These are phyloP conservation scores for Pelomyxa schiedti DNA, from an alignment of 78 protist genomes.

Conservation along the genomic window DNA sequence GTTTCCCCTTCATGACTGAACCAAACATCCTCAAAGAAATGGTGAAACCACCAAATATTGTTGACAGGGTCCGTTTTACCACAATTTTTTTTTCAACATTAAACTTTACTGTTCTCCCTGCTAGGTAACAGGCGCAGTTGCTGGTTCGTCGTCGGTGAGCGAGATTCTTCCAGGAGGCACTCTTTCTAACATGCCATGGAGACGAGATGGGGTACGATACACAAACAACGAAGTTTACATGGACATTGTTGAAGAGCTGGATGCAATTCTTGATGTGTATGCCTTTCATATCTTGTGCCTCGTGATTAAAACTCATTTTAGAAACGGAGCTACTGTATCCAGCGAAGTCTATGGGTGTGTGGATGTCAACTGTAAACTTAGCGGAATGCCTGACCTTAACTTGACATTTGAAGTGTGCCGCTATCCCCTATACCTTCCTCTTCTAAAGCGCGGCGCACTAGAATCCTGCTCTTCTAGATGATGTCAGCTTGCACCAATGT, in stretches of 20 bases:
- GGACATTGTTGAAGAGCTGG: slow-evolving; percentile 79
- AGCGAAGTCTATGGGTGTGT: slow-evolving; percentile 52
- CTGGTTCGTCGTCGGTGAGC: background rate
- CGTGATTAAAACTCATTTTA: background rate
- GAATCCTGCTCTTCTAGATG: slow-evolving; percentile 64
- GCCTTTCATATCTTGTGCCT: background rate
- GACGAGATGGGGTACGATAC: slow-evolving; percentile 73
- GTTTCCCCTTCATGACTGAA: slow-evolving; percentile 85
- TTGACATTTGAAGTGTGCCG: slow-evolving; percentile 25
- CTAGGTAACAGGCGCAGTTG: background rate
- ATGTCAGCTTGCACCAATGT: slow-evolving; percentile 71
- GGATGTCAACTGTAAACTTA: slow-evolving; percentile 18
- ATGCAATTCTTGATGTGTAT: slow-evolving; percentile 50
- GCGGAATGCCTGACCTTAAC: slow-evolving; percentile 72
- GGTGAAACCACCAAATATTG: slow-evolving; percentile 59
- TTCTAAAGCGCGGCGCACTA: too few species aligned
- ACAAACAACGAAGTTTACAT: slow-evolving; percentile 76
- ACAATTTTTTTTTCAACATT: background rate
- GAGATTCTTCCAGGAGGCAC: background rate
- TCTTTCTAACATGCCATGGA: slow-evolving; percentile 59
- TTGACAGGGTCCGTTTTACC: slow-evolving; percentile 4
- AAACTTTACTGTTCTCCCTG: background rate
- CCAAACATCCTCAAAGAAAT: slow-evolving; percentile 65
- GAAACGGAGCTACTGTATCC: slow-evolving; percentile 40
- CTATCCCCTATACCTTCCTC: background rate